Base-by-base conservation (phyloP, 192 early-diverging fungal genomes). In the Diversispora eburnea region DNA sequence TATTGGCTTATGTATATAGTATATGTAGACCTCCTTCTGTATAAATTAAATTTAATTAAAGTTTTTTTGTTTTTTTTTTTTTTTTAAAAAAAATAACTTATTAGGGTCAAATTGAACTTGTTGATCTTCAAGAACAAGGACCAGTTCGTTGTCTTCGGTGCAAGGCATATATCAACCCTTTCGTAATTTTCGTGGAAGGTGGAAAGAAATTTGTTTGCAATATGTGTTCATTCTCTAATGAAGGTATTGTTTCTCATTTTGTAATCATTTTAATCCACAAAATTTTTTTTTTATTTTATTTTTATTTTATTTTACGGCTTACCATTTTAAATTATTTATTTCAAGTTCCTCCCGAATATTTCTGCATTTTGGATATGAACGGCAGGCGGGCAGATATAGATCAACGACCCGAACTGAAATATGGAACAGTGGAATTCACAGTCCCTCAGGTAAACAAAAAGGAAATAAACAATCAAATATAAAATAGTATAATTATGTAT, bases 131-230 rank as follows among this genome's bases (percentile, higher is more conserved):
- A 45, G 88, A 90, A 25, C 76, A 85, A 7, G 97, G 96, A 0
- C 97, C 97, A 3, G 80, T 92, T 52, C 89, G 97, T 49, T 99
- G 97, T 79, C 77, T 84, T 63, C 89, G 95, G 4, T 99, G 97
- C 85, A 92, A 92, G 55, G 94, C 90, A 3, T 99, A 99, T 77
- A 87, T 98, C 75, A 99, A 99, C 78, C 93, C 95, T 13, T 90
- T 87, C 79, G 91, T 93, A 78, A 78, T 80, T 45, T 99, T 95
- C 73, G 89, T 90, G 9, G 91, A 97, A 41, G 95, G 95, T 10
- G 97, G 97, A 17, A 88, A 93, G 59, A 91, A 88, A 67, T 98
- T 92, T 79, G 85, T 93, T 52, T 99, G 97, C 78, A 99, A 99
- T 78, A 77, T 99, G 75, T 99, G 97, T 82, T 79, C 82, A 22